phyloP scores from a whole-genome alignment of 139 green algal genomes.

The Yamagishiella unicocca region DNA sequence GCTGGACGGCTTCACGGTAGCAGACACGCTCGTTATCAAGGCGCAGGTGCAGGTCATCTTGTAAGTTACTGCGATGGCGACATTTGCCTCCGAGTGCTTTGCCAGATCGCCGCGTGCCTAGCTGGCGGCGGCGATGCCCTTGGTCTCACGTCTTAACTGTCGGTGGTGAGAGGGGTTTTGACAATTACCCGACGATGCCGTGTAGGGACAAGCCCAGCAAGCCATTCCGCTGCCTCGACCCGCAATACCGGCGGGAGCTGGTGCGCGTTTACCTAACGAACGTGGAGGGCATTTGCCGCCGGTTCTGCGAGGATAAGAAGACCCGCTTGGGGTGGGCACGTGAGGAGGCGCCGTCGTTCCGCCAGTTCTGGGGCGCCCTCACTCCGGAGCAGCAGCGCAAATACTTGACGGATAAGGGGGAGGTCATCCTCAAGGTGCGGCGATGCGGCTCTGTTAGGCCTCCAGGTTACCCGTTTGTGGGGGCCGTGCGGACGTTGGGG shows the following conservation, averaged over 20 bases:
- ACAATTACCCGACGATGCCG: too few relatives aligned
- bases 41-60: conserved; percentile 93
- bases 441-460: too few relatives aligned
- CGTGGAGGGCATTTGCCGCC: conserved; percentile 94
- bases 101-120: too few relatives aligned
- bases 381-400: conserved; percentile 61
- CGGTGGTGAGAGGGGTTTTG: too few relatives aligned
- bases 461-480: too few relatives aligned
- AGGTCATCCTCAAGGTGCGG: conserved; percentile 87
- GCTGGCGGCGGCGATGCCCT: too few relatives aligned
- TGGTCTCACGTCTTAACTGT: too few relatives aligned
- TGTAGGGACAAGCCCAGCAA: conserved; percentile 80
- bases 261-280: conserved; percentile 98
- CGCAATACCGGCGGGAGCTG: conserved; percentile 97
- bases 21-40: conserved; percentile 97
- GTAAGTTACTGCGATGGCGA: too few relatives aligned
- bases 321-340: conserved; percentile 78
- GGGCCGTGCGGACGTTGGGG: too few relatives aligned
- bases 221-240: conserved; percentile 95
- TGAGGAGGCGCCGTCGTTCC: conserved; percentile 72
- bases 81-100: too few relatives aligned
- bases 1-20: conserved; percentile 93
- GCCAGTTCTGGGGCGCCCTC: conserved; percentile 77
- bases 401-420: conserved; percentile 72
- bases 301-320: conserved; percentile 93